Conservation (phyloP, 1,284 basidiomycete species). For the Xerocomus cyaneibrunnescens region DNA sequence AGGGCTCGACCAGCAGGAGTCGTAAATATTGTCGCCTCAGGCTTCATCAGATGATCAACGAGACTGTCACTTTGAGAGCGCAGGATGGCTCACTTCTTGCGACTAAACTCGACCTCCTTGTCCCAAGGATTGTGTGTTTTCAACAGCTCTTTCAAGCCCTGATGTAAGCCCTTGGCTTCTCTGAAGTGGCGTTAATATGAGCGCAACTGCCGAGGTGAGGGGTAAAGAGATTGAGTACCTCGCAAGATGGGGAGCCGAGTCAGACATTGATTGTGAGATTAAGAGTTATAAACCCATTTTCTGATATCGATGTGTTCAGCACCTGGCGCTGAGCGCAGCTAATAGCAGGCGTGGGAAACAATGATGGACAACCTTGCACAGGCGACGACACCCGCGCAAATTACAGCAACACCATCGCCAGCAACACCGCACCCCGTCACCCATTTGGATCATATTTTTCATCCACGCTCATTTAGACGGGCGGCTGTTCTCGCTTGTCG, state of each 20-base stretch:
- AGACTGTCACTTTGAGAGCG: not conserved
- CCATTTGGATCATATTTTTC: not conserved
- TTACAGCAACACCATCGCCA: not conserved
- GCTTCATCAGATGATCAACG: conserved; percentile 40
- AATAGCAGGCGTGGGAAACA: conserved; percentile 23
- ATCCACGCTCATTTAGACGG: not conserved
- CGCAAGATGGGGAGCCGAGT: conserved; percentile 29
- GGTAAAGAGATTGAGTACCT: conserved; percentile 16
- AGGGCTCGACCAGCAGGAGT: conserved; percentile 74
- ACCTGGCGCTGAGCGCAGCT: conserved; percentile 7
- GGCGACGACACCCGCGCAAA: not conserved
- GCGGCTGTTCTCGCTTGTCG: not conserved
- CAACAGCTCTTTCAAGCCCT: conserved; percentile 67
- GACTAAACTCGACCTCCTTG: conserved; percentile 78
- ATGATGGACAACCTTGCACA: not conserved
- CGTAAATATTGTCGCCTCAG: conserved; percentile 75
- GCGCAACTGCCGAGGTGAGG: not conserved
- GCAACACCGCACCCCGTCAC: not conserved
- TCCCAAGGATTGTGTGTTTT: conserved; percentile 76
- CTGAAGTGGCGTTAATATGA: conserved; percentile 42
- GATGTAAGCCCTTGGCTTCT: conserved; percentile 69
- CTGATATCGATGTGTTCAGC: conserved; percentile 15
- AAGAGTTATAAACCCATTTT: conserved; percentile 27
- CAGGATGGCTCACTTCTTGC: conserved; percentile 66
- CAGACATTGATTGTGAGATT: conserved; percentile 26